These are phyloP conservation scores for Lactarius indigo DNA, from an alignment of 768 basidiomycete species.

Conservation along the genomic window DNA sequence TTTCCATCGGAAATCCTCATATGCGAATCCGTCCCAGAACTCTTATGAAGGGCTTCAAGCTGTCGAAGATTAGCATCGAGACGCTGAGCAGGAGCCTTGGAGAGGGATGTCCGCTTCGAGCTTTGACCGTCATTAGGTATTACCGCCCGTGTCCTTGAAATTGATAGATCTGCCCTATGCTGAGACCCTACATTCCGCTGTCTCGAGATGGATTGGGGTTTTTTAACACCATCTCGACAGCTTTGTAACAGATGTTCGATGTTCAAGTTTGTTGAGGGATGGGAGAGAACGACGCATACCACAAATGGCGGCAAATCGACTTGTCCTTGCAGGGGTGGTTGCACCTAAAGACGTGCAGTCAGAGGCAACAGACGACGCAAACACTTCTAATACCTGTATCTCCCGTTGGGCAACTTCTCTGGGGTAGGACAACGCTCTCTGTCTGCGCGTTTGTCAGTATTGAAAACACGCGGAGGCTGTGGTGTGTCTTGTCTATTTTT, in stretches of 20 bases:
- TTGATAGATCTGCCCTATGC: not conserved
- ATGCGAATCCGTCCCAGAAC: slow-evolving; percentile 15
- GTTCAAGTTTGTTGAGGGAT: slow-evolving; percentile 1
- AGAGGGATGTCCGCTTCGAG: not conserved
- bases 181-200: slow-evolving; percentile 28
- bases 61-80: slow-evolving; percentile 13
- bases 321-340: slow-evolving; percentile 82
- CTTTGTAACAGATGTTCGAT: slow-evolving; percentile 36
- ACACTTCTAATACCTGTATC: slow-evolving; percentile 41
- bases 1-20: slow-evolving; percentile 19
- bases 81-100: slow-evolving; percentile 1
- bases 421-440: slow-evolving; percentile 17
- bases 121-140: not conserved
- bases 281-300: slow-evolving; percentile 40
- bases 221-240: slow-evolving; percentile 65
- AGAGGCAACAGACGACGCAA: not conserved
- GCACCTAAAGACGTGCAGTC: slow-evolving; percentile 45
- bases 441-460: not conserved
- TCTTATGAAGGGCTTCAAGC: slow-evolving; percentile 24
- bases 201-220: slow-evolving; percentile 44
- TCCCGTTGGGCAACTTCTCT: slow-evolving; percentile 56
- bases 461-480: not conserved
- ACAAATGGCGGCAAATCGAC: slow-evolving; percentile 67
- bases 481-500: not conserved
- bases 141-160: not conserved